A percentile compares a stretch with the other conserved stretches of the same genome.
phyloP scores from a whole-genome alignment of 78 protist species.

The Mantamonas sphyraenae region DNA sequence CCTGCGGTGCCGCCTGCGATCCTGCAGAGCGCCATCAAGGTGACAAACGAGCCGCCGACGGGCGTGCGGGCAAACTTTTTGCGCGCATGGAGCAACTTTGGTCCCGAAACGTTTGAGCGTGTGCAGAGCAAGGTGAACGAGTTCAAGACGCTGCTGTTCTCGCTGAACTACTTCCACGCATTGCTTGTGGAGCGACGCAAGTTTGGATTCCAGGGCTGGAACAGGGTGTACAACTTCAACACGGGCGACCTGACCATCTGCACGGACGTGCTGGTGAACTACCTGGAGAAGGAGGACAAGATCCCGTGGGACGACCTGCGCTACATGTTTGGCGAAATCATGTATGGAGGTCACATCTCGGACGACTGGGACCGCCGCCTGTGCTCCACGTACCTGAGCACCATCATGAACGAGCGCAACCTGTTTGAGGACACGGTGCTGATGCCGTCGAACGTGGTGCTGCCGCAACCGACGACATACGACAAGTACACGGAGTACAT shows the following conservation, averaged over 20 bases:
- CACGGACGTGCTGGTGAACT: constrained; percentile 58
- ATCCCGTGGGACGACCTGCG: constrained; percentile 87
- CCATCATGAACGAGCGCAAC: no score
- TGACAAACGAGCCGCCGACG: constrained; percentile 87
- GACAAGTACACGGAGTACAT: constrained; percentile 51
- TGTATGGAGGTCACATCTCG: constrained; percentile 91
- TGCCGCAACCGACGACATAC: no score
- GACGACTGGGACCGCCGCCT: constrained; percentile 78
- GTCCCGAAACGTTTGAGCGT: constrained; percentile 34
- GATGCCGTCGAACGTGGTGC: no score
- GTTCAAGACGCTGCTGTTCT: constrained; percentile 56
- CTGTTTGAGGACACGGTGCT: no score
- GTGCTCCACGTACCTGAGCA: constrained; percentile 53
- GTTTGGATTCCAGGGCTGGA: constrained; percentile 89
- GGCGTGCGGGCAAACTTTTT: constrained; percentile 53
- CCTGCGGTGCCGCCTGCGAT: constrained; percentile 53
- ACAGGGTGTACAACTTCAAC: constrained; percentile 75
- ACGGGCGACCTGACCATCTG: constrained; percentile 71
- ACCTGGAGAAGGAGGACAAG: constrained; percentile 46
- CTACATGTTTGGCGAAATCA: constrained; percentile 85
- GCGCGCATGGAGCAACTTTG: constrained; percentile 44
- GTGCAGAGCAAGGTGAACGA: constrained; percentile 40
- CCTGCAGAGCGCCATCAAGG: constrained; percentile 67
- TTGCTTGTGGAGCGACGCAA: constrained; percentile 78
- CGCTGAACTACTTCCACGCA: constrained; percentile 83